Conservation (phyloP, 805 yeast species). For the Candida incommunis region DNA sequence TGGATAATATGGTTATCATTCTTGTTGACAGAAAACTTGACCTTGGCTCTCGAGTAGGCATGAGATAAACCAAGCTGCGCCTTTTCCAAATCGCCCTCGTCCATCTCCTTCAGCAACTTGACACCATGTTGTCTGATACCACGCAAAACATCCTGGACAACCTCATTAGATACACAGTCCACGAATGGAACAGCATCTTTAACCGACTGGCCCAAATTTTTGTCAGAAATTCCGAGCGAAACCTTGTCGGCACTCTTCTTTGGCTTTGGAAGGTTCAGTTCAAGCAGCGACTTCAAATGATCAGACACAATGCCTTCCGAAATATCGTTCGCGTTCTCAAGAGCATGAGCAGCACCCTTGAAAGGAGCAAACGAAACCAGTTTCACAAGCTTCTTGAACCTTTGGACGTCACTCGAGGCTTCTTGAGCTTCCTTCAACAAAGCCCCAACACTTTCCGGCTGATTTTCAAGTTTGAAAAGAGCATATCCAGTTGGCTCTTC, state of each 20-base stretch:
- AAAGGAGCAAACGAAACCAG: conserved; percentile 94
- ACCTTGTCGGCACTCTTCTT: conserved; percentile 55
- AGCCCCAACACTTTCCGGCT: conserved; percentile 89
- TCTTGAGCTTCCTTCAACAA: conserved; percentile 89
- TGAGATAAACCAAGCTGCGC: conserved; percentile 98
- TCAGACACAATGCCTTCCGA: conserved; percentile 95
- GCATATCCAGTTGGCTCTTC: conserved; percentile 99
- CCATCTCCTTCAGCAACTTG: conserved; percentile 80
- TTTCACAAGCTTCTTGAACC: conserved; percentile 85
- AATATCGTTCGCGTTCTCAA: conserved; percentile 95
- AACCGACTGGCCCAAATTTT: conserved; percentile 90
- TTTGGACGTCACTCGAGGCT: conserved; percentile 70
- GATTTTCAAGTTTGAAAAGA: conserved; percentile 81
- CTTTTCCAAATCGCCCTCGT: conserved; percentile 90
- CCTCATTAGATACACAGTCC: conserved; percentile 82
- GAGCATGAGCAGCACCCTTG: conserved; percentile 98
- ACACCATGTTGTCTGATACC: conserved; percentile 86
- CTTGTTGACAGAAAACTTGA: conserved; percentile 96
- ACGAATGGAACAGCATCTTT: conserved; percentile 81
- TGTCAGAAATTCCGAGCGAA: conserved; percentile 81
- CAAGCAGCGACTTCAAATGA: conserved; percentile 76
- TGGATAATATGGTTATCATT: conserved; percentile 98
- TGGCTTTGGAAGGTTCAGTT: conserved; percentile 77
- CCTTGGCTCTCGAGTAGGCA: conserved; percentile 98
- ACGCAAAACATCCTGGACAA: conserved; percentile 88